These are phyloP conservation scores for Carpinus viminea DNA, from an alignment of 306 rosid genomes.

Conservation along the genomic window DNA sequence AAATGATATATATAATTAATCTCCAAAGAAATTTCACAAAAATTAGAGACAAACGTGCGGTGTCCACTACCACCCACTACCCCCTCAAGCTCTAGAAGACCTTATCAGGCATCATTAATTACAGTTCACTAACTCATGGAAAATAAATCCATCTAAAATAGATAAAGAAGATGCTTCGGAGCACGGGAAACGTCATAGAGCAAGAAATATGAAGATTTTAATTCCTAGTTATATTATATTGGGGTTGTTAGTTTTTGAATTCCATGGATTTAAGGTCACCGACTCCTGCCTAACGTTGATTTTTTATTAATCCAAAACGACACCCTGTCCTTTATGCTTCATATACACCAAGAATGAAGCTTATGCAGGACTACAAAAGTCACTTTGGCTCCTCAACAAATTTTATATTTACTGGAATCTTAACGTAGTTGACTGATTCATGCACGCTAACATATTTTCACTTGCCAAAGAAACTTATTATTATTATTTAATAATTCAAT, in stretches of 20 bases:
- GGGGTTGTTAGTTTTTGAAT: slow-evolving; percentile 46
- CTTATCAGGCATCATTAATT: slow-evolving; percentile 3
- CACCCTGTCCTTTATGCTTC: slow-evolving; percentile 37
- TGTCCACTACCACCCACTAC: slow-evolving; percentile 25
- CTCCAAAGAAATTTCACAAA: slow-evolving; percentile 40
- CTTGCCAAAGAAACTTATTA: background rate
- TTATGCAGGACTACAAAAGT: slow-evolving; percentile 13
- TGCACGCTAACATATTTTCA: slow-evolving; percentile 5
- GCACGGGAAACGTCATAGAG: slow-evolving; percentile 48
- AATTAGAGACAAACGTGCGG: slow-evolving; percentile 26
- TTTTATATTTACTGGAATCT: background rate
- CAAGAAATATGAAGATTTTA: slow-evolving; percentile 8
- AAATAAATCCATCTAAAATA: slow-evolving; percentile 38
- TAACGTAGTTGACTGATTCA: slow-evolving; percentile 21
- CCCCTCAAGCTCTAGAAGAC: slow-evolving; percentile 26
- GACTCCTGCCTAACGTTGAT: slow-evolving; percentile 55
- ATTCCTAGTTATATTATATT: background rate
- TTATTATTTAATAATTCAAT: slow-evolving; percentile 11
- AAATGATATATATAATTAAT: slow-evolving; percentile 28
- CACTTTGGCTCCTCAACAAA: slow-evolving; percentile 6
- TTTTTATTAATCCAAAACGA: slow-evolving; percentile 38
- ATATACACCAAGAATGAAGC: slow-evolving; percentile 19
- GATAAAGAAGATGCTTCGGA: slow-evolving; percentile 41
- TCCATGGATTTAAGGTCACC: slow-evolving; percentile 47
- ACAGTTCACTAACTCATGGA: slow-evolving; percentile 52